A percentile compares a stretch with the other conserved stretches of the same genome.
Evolutionary conservation across 129 eudicot genomes (phyloP).

Genomic region (Helianthus tuberosus): DNA sequence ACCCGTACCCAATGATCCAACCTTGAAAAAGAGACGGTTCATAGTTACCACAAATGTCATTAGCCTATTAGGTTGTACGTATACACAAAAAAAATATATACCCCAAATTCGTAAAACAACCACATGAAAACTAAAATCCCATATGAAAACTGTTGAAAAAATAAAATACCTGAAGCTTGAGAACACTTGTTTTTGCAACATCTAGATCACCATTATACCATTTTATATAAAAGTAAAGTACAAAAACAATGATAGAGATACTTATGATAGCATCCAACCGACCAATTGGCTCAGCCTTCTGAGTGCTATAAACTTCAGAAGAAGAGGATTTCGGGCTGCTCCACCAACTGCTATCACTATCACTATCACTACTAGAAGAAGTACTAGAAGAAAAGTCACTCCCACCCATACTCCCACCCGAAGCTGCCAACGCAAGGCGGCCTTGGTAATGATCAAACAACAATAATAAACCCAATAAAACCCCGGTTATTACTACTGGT

Average conservation of each 20-base stretch:
- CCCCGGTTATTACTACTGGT: constrained; percentile 40
- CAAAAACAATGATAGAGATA: background rate
- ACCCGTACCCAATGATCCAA: constrained; percentile 84
- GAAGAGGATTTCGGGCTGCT: constrained; percentile 12
- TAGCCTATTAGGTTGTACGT: constrained; percentile 1
- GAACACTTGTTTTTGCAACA: background rate
- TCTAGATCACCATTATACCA: background rate
- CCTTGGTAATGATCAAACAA: constrained; percentile 42
- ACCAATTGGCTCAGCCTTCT: background rate
- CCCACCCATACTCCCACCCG: too few relatives aligned
- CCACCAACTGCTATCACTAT: background rate
- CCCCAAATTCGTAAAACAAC: too few relatives aligned
- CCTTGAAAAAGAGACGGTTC: constrained; percentile 41
- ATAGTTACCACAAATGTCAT: constrained; percentile 6
- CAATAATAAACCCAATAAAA: constrained; percentile 49
- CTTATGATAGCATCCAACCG: background rate
- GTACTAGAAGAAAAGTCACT: constrained; percentile 49
- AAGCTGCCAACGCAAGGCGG: constrained; percentile 51
- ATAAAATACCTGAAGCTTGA: constrained; percentile 56
- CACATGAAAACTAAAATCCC: too few relatives aligned
- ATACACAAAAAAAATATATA: background rate
- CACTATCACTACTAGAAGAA: too few relatives aligned
- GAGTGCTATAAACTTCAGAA: constrained; percentile 33
- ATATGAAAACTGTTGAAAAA: too few relatives aligned
- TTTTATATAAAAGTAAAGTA: too few relatives aligned